Evolutionary conservation across 2,329 filamentous ascomycete species (phyloP).

Genomic region (Cercospora brassicicola): DNA sequence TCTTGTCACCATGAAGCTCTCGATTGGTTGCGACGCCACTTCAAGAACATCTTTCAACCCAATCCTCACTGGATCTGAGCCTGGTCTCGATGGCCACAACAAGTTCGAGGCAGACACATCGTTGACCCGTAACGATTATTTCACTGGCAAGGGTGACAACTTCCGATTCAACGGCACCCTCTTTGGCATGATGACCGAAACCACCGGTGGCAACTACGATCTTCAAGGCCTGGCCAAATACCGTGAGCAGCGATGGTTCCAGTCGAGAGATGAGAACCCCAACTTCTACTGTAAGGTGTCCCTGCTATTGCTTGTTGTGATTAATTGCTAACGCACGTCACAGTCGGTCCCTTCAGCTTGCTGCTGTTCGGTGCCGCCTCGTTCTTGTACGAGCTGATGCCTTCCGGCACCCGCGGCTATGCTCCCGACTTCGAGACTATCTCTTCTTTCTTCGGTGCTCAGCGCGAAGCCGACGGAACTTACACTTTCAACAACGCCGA

Average conservation of each 20-base stretch:
- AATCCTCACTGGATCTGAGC: slow-evolving; percentile 41
- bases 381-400: slow-evolving; percentile 48
- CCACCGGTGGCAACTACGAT: slow-evolving; percentile 42
- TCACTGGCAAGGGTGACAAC: slow-evolving; percentile 41
- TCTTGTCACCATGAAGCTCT: slow-evolving; percentile 44
- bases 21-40: slow-evolving; percentile 45
- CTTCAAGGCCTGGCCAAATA: slow-evolving; percentile 43
- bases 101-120: slow-evolving; percentile 48
- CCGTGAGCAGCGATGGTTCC: slow-evolving; percentile 44
- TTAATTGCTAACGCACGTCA: background rate
- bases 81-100: slow-evolving; percentile 48
- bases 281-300: slow-evolving; percentile 42
- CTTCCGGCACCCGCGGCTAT: slow-evolving; percentile 37
- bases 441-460: slow-evolving; percentile 44
- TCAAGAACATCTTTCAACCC: slow-evolving; percentile 37
- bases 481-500: slow-evolving; percentile 43
- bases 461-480: slow-evolving; percentile 40
- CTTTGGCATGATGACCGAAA: slow-evolving; percentile 42
- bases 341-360: slow-evolving; percentile 40
- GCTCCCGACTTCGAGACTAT: slow-evolving; percentile 41
- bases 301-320: too few relatives aligned
- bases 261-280: slow-evolving; percentile 42
- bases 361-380: slow-evolving; percentile 47
- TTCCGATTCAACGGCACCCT: slow-evolving; percentile 46
- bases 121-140: slow-evolving; percentile 46